phyloP scores from a whole-genome alignment of 2,329 filamentous ascomycete species.

The Balansia obtecta region DNA sequence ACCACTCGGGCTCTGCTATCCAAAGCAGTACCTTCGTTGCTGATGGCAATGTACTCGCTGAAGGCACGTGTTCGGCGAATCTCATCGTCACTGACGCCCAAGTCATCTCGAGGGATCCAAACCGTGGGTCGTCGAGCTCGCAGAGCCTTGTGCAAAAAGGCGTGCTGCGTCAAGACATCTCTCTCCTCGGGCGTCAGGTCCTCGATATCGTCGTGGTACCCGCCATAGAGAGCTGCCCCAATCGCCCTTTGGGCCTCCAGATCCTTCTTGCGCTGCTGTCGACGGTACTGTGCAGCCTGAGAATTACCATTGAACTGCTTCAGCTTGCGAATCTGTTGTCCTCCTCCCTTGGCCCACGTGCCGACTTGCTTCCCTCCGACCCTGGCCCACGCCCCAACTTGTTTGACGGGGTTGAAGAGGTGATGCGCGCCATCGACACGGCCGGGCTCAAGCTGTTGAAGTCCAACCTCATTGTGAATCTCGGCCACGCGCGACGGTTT shows the following conservation, averaged over 20 bases:
- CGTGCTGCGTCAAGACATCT: slow-evolving; percentile 71
- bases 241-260: slow-evolving; percentile 62
- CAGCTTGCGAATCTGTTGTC: slow-evolving; percentile 34
- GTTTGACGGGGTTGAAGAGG: slow-evolving; percentile 32
- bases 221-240: slow-evolving; percentile 72
- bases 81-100: slow-evolving; percentile 88
- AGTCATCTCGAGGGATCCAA: slow-evolving; percentile 85
- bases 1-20: slow-evolving; percentile 74
- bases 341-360: slow-evolving; percentile 28
- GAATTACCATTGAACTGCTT: slow-evolving; percentile 20
- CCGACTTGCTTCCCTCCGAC: slow-evolving; percentile 18
- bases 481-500: slow-evolving; percentile 16
- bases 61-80: slow-evolving; percentile 64
- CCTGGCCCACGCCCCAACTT: slow-evolving; percentile 35
- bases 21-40: slow-evolving; percentile 80
- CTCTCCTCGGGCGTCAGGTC: slow-evolving; percentile 85
- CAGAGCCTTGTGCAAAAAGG: slow-evolving; percentile 83
- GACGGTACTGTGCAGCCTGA: slow-evolving; percentile 35
- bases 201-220: slow-evolving; percentile 85
- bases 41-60: slow-evolving; percentile 79
- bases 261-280: slow-evolving; percentile 41
- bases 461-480: slow-evolving; percentile 25
- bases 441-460: slow-evolving; percentile 23
- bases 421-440: slow-evolving; percentile 10
- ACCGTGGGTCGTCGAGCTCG: slow-evolving; percentile 75